These are phyloP conservation scores for Saksenaea oblongispora DNA, from an alignment of 371 early-diverging fungal species.

Conservation along the genomic window DNA sequence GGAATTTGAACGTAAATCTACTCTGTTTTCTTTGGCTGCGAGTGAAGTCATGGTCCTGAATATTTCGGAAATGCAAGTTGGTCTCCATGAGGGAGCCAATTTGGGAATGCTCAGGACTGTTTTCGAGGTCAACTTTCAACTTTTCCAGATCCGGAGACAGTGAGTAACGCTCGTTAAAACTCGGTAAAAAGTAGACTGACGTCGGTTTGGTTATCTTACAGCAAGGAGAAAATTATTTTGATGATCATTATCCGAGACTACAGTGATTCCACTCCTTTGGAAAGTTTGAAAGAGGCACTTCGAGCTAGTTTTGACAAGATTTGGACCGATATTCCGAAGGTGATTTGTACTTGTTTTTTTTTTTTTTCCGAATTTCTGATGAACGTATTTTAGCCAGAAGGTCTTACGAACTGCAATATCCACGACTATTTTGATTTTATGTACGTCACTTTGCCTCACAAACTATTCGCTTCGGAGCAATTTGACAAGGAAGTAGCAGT, in stretches of 20 bases:
- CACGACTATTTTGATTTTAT: constrained; percentile 92
- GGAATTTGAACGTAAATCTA: constrained; percentile 98
- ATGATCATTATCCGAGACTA: constrained; percentile 97
- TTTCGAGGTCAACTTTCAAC: constrained; percentile 95
- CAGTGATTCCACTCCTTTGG: constrained; percentile 85
- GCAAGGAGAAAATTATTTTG: constrained; percentile 84
- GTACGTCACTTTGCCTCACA: constrained; percentile 93
- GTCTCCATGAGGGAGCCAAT: constrained; percentile 98
- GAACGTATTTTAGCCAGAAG: constrained; percentile 63
- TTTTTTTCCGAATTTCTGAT: constrained; percentile 1
- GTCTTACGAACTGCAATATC: constrained; percentile 75
- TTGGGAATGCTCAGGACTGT: constrained; percentile 98
- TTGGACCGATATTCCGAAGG: constrained; percentile 88
- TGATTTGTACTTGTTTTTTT: constrained; percentile 16
- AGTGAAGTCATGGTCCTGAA: constrained; percentile 96
- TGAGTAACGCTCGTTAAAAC: constrained; percentile 40
- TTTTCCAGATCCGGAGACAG: constrained; percentile 83
- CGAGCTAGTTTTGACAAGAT: constrained; percentile 84
- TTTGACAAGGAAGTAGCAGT: constrained; percentile 76
- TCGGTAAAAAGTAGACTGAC: too few relatives aligned
- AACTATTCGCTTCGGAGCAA: constrained; percentile 78
- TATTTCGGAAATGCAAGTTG: constrained; percentile 97
- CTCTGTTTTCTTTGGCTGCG: constrained; percentile 96
- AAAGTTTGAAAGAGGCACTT: constrained; percentile 80
- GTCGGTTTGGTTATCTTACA: constrained; percentile 20